A percentile compares a stretch with the other conserved stretches of the same genome.
phyloP scores from a whole-genome alignment of 1,284 basidiomycete genomes.

The Moniliella sp. region DNA sequence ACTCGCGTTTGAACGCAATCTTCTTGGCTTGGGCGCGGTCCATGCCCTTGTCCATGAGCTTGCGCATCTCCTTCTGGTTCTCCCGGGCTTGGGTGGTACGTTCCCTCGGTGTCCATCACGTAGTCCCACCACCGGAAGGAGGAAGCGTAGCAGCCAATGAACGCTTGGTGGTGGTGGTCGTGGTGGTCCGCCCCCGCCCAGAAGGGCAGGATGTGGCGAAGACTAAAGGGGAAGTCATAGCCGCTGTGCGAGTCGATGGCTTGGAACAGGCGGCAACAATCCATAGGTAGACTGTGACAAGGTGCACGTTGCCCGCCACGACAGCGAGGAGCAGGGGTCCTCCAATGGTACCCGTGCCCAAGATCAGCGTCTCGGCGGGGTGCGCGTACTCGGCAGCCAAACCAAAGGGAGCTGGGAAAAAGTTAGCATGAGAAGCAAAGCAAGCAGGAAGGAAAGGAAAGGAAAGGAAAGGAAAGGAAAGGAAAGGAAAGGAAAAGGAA shows the following conservation, averaged over 20 bases:
- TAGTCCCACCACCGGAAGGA: constrained; percentile 80
- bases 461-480: too few species aligned
- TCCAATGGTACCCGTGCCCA: constrained; percentile 60
- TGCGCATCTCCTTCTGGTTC: too few species aligned
- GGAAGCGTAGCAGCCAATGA: constrained; percentile 46
- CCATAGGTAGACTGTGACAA: constrained; percentile 81
- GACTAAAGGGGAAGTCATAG: constrained; percentile 54
- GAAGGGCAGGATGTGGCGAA: constrained; percentile 78
- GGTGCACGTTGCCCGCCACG: constrained; percentile 44
- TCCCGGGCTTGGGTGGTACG: constrained; percentile 57
- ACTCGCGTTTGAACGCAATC: too few species aligned
- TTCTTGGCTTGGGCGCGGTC: too few species aligned
- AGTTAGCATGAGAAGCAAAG: too few species aligned
- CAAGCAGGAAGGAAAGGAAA: too few species aligned
- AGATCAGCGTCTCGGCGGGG: constrained; percentile 75
- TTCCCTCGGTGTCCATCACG: constrained; percentile 61
- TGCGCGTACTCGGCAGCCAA: constrained; percentile 93
- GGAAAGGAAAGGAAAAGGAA: too few species aligned
- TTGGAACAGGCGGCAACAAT: constrained; percentile 83
- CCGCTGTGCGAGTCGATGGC: constrained; percentile 91
- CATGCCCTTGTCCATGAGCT: too few species aligned
- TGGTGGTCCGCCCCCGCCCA: constrained; percentile 29
- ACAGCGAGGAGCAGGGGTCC: constrained; percentile 69
- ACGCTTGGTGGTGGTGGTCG: neutral
- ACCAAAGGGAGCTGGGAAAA: constrained; percentile 57